Conservation (phyloP, 2,329 filamentous ascomycete genomes). For the Chrysoporthe deuterocubensis region DNA sequence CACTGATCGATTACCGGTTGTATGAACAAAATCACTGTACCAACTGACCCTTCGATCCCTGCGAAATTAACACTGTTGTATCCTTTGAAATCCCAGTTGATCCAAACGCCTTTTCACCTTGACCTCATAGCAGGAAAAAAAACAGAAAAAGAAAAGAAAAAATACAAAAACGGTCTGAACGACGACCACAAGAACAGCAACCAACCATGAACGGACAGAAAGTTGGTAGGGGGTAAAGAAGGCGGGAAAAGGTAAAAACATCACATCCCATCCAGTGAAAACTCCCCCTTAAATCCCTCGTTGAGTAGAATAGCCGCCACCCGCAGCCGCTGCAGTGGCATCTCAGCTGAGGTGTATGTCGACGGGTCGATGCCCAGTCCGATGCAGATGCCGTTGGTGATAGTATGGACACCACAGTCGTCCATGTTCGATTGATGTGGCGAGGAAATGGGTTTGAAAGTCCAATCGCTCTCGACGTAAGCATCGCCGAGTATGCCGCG, state of each 20-base stretch:
- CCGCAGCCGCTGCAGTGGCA: constrained; percentile 62
- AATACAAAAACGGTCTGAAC: neutral
- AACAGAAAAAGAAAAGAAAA: neutral
- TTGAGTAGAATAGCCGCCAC: constrained; percentile 70
- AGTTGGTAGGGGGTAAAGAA: neutral
- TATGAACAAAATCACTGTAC: no score
- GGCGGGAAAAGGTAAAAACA: neutral
- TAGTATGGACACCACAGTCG: constrained; percentile 79
- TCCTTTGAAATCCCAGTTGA: neutral
- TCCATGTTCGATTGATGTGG: constrained; percentile 67
- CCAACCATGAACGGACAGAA: neutral
- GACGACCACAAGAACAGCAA: neutral
- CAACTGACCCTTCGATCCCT: no score
- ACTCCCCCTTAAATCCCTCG: constrained; percentile 66
- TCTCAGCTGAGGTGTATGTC: constrained; percentile 55
- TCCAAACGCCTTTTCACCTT: neutral
- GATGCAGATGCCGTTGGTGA: constrained; percentile 72
- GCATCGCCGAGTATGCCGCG: constrained; percentile 58
- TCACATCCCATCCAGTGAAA: constrained; percentile 50
- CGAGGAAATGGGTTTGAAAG: constrained; percentile 51
- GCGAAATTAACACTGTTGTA: no score
- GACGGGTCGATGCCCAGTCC: constrained; percentile 56
- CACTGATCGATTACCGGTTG: no score
- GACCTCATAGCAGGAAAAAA: neutral
- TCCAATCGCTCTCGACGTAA: constrained; percentile 66